Evolutionary conservation across 805 yeast genomes (phyloP), one percentile per base, ranked within the genome.

Genomic region (Monosporozyma yasuniensis): DNA sequence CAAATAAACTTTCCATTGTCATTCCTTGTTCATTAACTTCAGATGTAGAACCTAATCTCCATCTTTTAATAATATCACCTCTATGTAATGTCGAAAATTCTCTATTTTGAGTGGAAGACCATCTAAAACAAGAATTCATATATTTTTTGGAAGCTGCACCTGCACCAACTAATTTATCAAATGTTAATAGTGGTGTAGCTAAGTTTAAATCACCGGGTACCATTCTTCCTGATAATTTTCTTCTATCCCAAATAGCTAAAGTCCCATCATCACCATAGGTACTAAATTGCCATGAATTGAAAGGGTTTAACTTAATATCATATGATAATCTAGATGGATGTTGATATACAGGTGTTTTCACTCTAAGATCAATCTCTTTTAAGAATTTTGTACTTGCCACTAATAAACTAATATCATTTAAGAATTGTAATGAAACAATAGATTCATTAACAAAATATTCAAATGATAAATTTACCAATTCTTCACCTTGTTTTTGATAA

Each of bases 231-330:
- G 72, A 64, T 44, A 86, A 62, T 55, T 76, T 81, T 55, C 95
- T 71, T 54, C 87, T 73, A 63, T 86, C 95, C 87, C 90, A 90
- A 7, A 90, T 72, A 0, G 91, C 83, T 46, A 89, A 68, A 0
- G 93, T 78, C 1, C 96, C 96, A 59, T 86, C 91, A 57, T 89
- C 96, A 47, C 87, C 79, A 54, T 78, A 78, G 0, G 95, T 81
- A 16, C 87, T 79, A 64, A 90, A 87, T 53, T 78, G 73, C 64
- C 78, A 75, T 11, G 74, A 75, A 59, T 81, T 80, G 60, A 79
- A 79, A 3, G 85, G 91, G 61, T 87, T 90, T 28, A 82, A 71
- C 8, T 78, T 73, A 44, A 90, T 73, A 18, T 84, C 84, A 57
- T 79, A 73, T 0, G 89, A 80, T 52, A 86, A 78, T 57, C 83